Evolutionary conservation across 1,139 yeast species (phyloP), one percentile per base, ranked within the genome.

Genomic region (Lodderomyces pseudojiufengensis): DNA sequence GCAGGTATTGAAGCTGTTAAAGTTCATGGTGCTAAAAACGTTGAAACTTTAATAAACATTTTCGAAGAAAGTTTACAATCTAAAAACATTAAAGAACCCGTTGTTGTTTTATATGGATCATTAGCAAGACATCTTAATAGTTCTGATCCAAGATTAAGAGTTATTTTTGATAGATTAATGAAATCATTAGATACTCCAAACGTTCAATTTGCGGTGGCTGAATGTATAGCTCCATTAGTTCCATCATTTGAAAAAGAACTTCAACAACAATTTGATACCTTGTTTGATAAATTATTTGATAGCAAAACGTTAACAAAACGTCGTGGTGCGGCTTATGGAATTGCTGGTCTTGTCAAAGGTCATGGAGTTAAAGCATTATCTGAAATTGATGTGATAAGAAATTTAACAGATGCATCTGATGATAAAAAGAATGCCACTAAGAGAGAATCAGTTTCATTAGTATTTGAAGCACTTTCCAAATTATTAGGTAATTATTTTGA

Each of bases 281-380:
- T 88, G 36, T 73, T 85, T 51, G 73, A 67, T 3, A 77, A 73
- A 46, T 65, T 90, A 24, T 79, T 83, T 49, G 63, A 63, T 20
- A 66, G 67, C 4, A 70, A 73, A 7, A 60, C 68, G 2, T 58
- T 71, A 32, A 78, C 82, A 0, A 66, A 73, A 11, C 77, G 96
- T 55, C 76, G 92, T 48, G 99, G 98, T 52, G 94, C 96, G 1
- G 97, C 98, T 1, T 88, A 85, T 61, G 98, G 97, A 59, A 74
- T 92, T 48, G 85, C 97, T 8, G 98, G 98, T 44, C 63, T 92
- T 32, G 94, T 85, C 9, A 84, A 86, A 54, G 98, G 99, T 42
- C 74, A 78, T 21, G 98, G 97, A 44, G 80, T 94, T 38, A 73
- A 78, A 39, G 73, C 95, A 0, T 63, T 92, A 37, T 73, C 87